phyloP scores from a whole-genome alignment of 2,329 filamentous ascomycete species.

The Botrytis porri region DNA sequence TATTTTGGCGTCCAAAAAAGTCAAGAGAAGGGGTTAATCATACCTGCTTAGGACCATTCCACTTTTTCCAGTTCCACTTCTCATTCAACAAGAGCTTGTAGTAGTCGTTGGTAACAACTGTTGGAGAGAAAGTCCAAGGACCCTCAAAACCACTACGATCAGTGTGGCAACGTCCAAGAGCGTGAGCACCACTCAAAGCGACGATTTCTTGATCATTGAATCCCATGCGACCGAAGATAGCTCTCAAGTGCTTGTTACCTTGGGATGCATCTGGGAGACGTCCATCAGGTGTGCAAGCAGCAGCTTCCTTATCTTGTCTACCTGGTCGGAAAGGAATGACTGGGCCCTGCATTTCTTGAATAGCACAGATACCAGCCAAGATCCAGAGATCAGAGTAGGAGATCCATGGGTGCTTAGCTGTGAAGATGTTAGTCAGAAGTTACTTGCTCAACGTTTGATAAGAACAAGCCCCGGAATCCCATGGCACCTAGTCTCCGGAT shows the following conservation, averaged over 20 bases:
- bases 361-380: slow-evolving; percentile 75
- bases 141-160: slow-evolving; percentile 86
- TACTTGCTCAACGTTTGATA: background rate
- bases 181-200: slow-evolving; percentile 80
- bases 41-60: slow-evolving; percentile 79
- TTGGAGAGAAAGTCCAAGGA: slow-evolving; percentile 90
- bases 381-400: slow-evolving; percentile 97
- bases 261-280: slow-evolving; percentile 81
- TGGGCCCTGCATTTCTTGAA: slow-evolving; percentile 95
- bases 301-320: slow-evolving; percentile 72
- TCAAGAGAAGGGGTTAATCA: slow-evolving; percentile 23
- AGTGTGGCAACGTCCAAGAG: slow-evolving; percentile 82
- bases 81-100: slow-evolving; percentile 83
- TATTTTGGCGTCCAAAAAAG: background rate
- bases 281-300: slow-evolving; percentile 90
- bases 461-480: background rate
- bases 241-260: slow-evolving; percentile 76
- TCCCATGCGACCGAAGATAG: slow-evolving; percentile 95
- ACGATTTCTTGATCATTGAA: slow-evolving; percentile 98
- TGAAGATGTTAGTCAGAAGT: slow-evolving; percentile 25
- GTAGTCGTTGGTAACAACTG: slow-evolving; percentile 91
- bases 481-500: too few species aligned
- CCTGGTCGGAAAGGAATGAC: slow-evolving; percentile 85
- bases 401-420: slow-evolving; percentile 89
- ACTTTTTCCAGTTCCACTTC: slow-evolving; percentile 91